Conservation (phyloP, 2,329 filamentous ascomycete species). For the Aciculosporium take region DNA sequence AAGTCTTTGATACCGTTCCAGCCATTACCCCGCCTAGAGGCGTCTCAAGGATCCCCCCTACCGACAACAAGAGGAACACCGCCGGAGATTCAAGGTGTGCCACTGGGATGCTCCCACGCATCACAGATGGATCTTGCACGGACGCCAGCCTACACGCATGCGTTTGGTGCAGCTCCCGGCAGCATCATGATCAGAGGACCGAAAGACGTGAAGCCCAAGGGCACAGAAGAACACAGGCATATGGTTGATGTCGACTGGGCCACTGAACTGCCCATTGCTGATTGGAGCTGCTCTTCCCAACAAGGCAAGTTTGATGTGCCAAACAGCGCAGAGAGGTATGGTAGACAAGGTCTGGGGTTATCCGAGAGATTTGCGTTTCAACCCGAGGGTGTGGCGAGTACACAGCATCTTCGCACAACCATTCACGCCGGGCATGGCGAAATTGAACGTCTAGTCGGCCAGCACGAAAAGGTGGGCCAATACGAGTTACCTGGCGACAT, state of each 20-base stretch:
- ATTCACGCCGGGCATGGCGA: background rate
- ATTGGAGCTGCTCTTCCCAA: background rate
- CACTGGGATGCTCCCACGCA: conserved; percentile 1
- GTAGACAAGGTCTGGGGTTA: background rate
- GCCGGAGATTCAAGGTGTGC: background rate
- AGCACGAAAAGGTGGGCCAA: background rate
- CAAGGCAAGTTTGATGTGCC: background rate
- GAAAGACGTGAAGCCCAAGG: background rate
- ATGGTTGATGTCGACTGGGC: background rate
- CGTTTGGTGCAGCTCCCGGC: background rate
- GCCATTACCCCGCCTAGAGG: background rate
- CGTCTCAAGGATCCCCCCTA: background rate
- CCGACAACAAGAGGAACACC: background rate
- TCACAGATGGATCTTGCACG: conserved; percentile 3
- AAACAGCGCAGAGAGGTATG: background rate
- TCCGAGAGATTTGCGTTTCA: background rate
- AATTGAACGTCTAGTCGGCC: background rate
- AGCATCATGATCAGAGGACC: no score
- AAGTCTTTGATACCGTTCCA: background rate
- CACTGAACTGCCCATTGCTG: background rate
- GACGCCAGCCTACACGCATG: conserved; percentile 1
- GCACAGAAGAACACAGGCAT: background rate
- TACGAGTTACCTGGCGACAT: conserved; percentile 1
- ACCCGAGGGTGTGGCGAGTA: background rate
- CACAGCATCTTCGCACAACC: background rate